Evolutionary conservation across 306 rosid genomes (phyloP).

Genomic region (Abrus pulchellus): DNA sequence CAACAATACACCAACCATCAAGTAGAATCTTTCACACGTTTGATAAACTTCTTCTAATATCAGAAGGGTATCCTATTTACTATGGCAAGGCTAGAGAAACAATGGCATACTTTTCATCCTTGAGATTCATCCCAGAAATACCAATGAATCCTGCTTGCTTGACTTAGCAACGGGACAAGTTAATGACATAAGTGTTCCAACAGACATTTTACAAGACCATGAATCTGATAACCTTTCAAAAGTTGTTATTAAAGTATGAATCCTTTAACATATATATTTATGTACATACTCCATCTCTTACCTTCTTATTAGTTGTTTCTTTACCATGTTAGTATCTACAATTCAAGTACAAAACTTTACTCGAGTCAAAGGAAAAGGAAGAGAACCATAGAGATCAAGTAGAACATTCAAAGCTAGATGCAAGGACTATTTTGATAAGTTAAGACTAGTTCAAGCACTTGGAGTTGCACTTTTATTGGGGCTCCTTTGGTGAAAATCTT

Average conservation of each 20-base stretch:
- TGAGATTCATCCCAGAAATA: constrained; percentile 77
- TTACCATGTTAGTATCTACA: constrained; percentile 69
- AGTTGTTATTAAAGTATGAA: constrained; percentile 70
- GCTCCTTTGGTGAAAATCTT: constrained; percentile 97
- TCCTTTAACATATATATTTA: not conserved
- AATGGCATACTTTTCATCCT: constrained; percentile 76
- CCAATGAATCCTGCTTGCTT: constrained; percentile 95
- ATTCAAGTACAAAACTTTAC: constrained; percentile 67
- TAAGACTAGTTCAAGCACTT: constrained; percentile 82
- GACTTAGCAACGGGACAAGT: constrained; percentile 96
- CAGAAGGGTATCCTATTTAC: constrained; percentile 89
- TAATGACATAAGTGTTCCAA: constrained; percentile 75
- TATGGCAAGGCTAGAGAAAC: constrained; percentile 84
- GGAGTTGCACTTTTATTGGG: constrained; percentile 90
- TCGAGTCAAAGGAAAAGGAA: constrained; percentile 81
- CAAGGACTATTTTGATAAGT: constrained; percentile 81
- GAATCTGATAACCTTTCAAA: constrained; percentile 58
- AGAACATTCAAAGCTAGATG: constrained; percentile 84
- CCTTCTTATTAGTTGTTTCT: constrained; percentile 32
- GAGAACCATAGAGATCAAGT: constrained; percentile 69
- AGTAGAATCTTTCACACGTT: constrained; percentile 96
- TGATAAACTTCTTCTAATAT: constrained; percentile 87
- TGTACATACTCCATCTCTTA: constrained; percentile 13
- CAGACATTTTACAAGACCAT: constrained; percentile 60
- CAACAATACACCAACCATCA: constrained; percentile 96